Evolutionary conservation across 2,329 filamentous ascomycete genomes (phyloP).

Genomic region (Stemphylium lycopersici): DNA sequence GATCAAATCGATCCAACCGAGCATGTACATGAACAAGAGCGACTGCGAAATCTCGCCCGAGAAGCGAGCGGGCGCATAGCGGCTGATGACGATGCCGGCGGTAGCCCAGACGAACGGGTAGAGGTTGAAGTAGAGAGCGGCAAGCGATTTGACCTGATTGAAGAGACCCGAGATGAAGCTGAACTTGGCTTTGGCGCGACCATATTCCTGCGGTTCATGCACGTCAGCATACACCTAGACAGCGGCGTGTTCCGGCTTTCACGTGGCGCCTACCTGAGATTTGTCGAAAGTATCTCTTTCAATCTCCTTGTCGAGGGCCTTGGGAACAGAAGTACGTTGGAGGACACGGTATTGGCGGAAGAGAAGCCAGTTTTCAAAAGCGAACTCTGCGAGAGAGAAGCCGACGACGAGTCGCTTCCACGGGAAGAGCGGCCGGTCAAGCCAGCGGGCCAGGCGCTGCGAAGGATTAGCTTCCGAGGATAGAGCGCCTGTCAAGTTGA

Average conservation of each 20-base stretch:
- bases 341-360: conserved; percentile 89
- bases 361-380: conserved; percentile 88
- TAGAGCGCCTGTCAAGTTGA: not conserved
- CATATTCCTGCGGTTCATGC: conserved; percentile 67
- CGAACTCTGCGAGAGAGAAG: conserved; percentile 90
- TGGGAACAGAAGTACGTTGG: conserved; percentile 77
- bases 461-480: conserved; percentile 13
- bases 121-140: conserved; percentile 87
- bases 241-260: conserved; percentile 4
- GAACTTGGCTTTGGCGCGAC: conserved; percentile 93
- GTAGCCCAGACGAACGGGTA: conserved; percentile 89
- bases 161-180: conserved; percentile 80
- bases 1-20: conserved; percentile 80
- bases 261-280: conserved; percentile 64
- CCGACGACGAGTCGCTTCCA: conserved; percentile 97
- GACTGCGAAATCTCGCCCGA: conserved; percentile 93
- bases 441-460: conserved; percentile 75
- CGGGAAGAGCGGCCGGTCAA: conserved; percentile 91
- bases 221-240: conserved; percentile 22
- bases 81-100: conserved; percentile 75
- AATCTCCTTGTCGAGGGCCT: conserved; percentile 87
- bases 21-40: conserved; percentile 87
- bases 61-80: conserved; percentile 77
- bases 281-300: conserved; percentile 92
- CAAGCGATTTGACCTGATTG: conserved; percentile 85